phyloP scores from a whole-genome alignment of 768 basidiomycete species.

The Lentinula guzmanii region DNA sequence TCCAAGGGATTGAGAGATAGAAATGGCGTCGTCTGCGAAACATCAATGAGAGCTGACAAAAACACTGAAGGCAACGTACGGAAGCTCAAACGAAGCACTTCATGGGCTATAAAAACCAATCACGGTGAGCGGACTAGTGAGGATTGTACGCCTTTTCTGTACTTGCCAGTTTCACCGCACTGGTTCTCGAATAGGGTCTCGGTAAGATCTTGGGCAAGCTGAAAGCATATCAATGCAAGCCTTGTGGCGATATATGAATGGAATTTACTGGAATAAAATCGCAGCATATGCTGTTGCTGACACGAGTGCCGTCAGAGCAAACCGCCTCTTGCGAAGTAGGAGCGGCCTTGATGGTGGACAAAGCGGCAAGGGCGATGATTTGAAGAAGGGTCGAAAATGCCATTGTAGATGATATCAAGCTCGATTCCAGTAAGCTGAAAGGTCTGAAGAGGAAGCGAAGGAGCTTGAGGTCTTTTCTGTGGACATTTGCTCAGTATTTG shows the following conservation, averaged over 20 bases:
- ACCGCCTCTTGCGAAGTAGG: not conserved
- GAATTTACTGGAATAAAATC: conserved; percentile 1
- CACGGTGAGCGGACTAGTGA: not conserved
- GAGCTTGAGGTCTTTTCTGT: not conserved
- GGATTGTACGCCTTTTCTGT: not conserved
- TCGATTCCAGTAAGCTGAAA: conserved; percentile 8
- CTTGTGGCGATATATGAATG: too few relatives aligned
- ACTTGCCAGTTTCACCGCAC: conserved; percentile 20
- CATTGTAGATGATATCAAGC: conserved; percentile 12
- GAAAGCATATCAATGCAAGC: too few relatives aligned
- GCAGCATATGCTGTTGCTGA: not conserved
- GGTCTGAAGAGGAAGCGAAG: not conserved
- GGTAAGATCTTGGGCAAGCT: conserved; percentile 20
- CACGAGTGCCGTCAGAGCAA: not conserved
- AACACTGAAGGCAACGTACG: conserved; percentile 13
- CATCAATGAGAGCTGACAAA: not conserved
- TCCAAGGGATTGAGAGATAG: conserved; percentile 6
- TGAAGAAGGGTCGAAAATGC: not conserved
- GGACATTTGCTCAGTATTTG: not conserved
- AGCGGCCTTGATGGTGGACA: not conserved
- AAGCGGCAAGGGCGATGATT: not conserved
- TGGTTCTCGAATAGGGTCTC: conserved; percentile 26
- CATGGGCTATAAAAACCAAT: conserved; percentile 18
- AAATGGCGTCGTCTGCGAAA: conserved; percentile 17
- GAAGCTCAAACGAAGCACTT: conserved; percentile 21